Percentiles rank a stretch among this genome's conserved stretches.
phyloP scores from a whole-genome alignment of 768 basidiomycete genomes.

The Amanita inopinata region DNA sequence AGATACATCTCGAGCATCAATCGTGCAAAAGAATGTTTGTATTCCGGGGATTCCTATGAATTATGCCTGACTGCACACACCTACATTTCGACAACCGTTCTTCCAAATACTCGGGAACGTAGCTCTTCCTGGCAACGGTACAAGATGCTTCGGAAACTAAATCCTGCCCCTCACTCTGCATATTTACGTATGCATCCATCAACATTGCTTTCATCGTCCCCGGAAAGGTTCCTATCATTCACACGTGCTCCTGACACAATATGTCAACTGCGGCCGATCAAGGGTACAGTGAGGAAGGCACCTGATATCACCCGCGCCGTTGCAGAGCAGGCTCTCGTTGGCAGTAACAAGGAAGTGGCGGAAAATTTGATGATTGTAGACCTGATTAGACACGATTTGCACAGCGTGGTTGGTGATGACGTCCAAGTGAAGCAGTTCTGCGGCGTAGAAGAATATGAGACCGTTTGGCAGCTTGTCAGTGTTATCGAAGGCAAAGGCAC shows the following conservation, averaged over 20 bases:
- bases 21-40: constrained; percentile 63
- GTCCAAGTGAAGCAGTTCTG: constrained; percentile 84
- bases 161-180: constrained; percentile 85
- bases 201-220: constrained; percentile 77
- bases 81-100: constrained; percentile 38
- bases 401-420: constrained; percentile 72
- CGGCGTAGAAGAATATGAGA: constrained; percentile 82
- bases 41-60: constrained; percentile 86
- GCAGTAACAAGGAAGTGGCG: constrained; percentile 81
- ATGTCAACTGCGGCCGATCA: constrained; percentile 89
- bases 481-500: constrained; percentile 65
- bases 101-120: constrained; percentile 15
- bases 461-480: constrained; percentile 92
- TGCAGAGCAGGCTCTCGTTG: constrained; percentile 52
- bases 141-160: constrained; percentile 57
- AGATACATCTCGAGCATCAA: constrained; percentile 63
- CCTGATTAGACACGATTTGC: constrained; percentile 87
- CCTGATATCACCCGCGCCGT: constrained; percentile 52
- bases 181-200: constrained; percentile 73
- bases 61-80: constrained; percentile 81
- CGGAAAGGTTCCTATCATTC: constrained; percentile 84
- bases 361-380: constrained; percentile 99
- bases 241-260: constrained; percentile 51
- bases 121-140: constrained; percentile 65
- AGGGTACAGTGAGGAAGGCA: constrained; percentile 77